phyloP scores from a whole-genome alignment of 1,284 basidiomycete genomes.

The Mycena sp. region DNA sequence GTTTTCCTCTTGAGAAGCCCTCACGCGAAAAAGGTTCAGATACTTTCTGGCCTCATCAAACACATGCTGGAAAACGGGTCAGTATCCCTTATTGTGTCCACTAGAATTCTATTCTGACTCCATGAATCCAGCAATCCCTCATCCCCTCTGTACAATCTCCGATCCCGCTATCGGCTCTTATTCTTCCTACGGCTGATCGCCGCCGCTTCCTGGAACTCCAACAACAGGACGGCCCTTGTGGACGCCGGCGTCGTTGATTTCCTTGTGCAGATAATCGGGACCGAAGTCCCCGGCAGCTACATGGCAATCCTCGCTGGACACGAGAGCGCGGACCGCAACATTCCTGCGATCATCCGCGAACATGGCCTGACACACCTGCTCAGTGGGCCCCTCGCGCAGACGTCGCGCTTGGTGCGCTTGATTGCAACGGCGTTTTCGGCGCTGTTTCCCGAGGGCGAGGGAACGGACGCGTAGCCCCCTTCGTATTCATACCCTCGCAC shows the following conservation, averaged over 20 bases:
- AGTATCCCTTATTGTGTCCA: background rate
- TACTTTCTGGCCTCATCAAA: constrained; percentile 9
- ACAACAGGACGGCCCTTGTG: constrained; percentile 22
- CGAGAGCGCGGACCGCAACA: background rate
- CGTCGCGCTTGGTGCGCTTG: constrained; percentile 17
- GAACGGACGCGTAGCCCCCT: no score
- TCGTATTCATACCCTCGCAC: no score
- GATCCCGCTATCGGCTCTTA: constrained; percentile 17
- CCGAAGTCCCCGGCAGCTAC: constrained; percentile 25
- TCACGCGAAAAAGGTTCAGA: constrained; percentile 7
- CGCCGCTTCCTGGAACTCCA: constrained; percentile 12
- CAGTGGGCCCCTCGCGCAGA: constrained; percentile 15
- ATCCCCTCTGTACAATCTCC: background rate
- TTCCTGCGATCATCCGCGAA: constrained; percentile 13
- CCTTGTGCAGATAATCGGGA: constrained; percentile 20
- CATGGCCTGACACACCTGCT: constrained; percentile 17
- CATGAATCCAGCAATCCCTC: background rate
- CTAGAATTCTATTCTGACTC: no score
- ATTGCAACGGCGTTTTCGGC: constrained; percentile 20
- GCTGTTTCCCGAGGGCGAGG: constrained; percentile 11
- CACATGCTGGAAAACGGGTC: constrained; percentile 15
- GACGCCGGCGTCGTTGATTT: constrained; percentile 26
- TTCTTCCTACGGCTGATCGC: constrained; percentile 20
- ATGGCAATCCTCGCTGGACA: constrained; percentile 2
- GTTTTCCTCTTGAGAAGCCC: constrained; percentile 14